Conservation (phyloP, 2,329 filamentous ascomycete species). For the Fusarium citri region DNA sequence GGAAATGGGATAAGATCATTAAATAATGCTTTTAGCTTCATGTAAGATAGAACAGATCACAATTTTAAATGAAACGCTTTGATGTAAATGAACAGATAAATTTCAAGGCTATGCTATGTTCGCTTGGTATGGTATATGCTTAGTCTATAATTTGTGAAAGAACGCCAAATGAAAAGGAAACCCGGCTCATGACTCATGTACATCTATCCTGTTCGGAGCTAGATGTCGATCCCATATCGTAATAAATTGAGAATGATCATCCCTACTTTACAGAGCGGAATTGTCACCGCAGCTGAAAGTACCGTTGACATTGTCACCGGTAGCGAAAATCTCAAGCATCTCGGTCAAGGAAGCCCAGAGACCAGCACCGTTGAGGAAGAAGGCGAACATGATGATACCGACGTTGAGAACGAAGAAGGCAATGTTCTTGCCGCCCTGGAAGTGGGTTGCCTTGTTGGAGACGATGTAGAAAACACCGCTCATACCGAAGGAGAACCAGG, state of each 20-base stretch:
- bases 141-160: background rate
- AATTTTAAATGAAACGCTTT: background rate
- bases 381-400: conserved; percentile 22
- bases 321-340: conserved; percentile 26
- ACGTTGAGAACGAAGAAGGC: conserved; percentile 26
- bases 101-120: conserved; percentile 6
- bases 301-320: conserved; percentile 4
- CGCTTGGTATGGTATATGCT: conserved; percentile 8
- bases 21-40: background rate
- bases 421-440: conserved; percentile 14
- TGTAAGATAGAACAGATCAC: background rate
- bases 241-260: background rate
- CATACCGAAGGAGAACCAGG: conserved; percentile 40
- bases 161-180: background rate
- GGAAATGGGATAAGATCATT: background rate
- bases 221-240: background rate
- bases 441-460: background rate
- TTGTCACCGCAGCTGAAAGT: conserved; percentile 30
- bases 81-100: background rate
- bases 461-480: conserved; percentile 23
- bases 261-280: background rate
- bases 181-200: background rate
- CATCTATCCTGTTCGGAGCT: background rate
- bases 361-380: conserved; percentile 36
- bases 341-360: conserved; percentile 35